These are phyloP conservation scores for Pythium inflatum DNA, from an alignment of 352 stramenopile species.

Conservation along the genomic window DNA sequence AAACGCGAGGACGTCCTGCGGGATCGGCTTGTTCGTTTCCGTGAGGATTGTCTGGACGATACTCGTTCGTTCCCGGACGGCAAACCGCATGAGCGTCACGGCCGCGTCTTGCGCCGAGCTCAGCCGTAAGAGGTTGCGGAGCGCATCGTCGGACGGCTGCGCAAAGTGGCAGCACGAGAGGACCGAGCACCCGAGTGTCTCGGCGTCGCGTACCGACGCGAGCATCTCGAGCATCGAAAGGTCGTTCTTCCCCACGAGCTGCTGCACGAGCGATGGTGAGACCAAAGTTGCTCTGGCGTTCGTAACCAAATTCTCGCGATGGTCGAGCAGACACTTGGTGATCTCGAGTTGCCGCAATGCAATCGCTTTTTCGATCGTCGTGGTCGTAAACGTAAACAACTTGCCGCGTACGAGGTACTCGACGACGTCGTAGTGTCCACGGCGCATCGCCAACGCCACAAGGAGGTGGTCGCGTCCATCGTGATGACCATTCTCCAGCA, in stretches of 20 bases:
- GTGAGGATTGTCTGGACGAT: constrained; percentile 1
- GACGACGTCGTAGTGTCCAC: background rate
- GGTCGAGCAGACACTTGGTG: constrained; percentile 17
- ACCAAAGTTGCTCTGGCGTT: background rate
- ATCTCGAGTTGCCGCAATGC: background rate
- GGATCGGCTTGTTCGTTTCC: background rate
- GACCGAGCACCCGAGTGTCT: constrained; percentile 13
- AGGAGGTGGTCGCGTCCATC: background rate
- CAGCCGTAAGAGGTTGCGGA: background rate
- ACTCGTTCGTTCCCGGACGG: background rate
- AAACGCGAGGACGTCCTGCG: background rate
- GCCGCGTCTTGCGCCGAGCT: constrained; percentile 17
- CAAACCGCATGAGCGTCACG: constrained; percentile 18
- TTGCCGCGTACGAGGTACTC: constrained; percentile 6
- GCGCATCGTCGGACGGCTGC: background rate
- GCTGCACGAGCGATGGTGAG: constrained; percentile 7
- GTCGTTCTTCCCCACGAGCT: background rate
- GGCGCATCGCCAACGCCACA: background rate
- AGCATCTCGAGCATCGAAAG: constrained; percentile 14
- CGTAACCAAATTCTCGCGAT: background rate
- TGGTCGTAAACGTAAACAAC: background rate
- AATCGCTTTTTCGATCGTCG: constrained; percentile 15
- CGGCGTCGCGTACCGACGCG: background rate
- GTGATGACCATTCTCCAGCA: constrained; percentile 5
- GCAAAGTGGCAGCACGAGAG: constrained; percentile 14